Conservation (phyloP, 108 stramenopile genomes). For the Cyclotella baltica region DNA sequence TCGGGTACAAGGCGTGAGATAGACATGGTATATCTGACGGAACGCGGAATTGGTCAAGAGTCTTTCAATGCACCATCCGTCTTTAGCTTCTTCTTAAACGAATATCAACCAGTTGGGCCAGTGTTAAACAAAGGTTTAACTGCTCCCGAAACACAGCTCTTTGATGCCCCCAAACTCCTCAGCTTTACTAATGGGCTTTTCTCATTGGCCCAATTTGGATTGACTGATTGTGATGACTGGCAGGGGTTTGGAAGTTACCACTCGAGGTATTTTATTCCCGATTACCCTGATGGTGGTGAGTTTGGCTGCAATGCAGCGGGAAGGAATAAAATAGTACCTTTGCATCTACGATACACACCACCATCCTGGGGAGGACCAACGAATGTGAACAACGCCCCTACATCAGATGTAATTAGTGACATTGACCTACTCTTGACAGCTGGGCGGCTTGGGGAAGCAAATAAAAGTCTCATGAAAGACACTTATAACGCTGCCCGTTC, state of each 20-base stretch:
- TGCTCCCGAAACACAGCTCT: slow-evolving; percentile 62
- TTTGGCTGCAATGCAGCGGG: slow-evolving; percentile 13
- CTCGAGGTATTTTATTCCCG: slow-evolving; percentile 17
- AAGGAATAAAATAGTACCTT: slow-evolving; percentile 1
- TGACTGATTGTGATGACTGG: slow-evolving; percentile 34
- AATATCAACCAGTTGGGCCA: slow-evolving; percentile 58
- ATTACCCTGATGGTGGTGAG: slow-evolving; percentile 30
- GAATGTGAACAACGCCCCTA: slow-evolving; percentile 19
- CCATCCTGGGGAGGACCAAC: slow-evolving; percentile 30
- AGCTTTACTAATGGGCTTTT: slow-evolving; percentile 33
- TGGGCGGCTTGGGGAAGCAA: slow-evolving; percentile 20
- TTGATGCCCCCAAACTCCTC: slow-evolving; percentile 30
- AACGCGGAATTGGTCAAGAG: slow-evolving; percentile 48
- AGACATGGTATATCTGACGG: slow-evolving; percentile 20
- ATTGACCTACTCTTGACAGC: slow-evolving; percentile 54
- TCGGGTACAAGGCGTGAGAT: slow-evolving; percentile 26
- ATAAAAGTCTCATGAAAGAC: slow-evolving; percentile 24
- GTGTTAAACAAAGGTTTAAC: slow-evolving; percentile 41
- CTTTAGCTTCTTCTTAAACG: slow-evolving; percentile 66
- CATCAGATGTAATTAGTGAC: slow-evolving; percentile 31
- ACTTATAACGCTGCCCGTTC: slow-evolving; percentile 15
- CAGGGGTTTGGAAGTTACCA: slow-evolving; percentile 30
- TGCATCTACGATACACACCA: slow-evolving; percentile 29
- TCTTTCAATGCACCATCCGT: slow-evolving; percentile 56
- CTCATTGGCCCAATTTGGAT: slow-evolving; percentile 26